These are phyloP conservation scores for Plasmopara halstedii DNA, from an alignment of 352 stramenopile genomes.

Conservation along the genomic window DNA sequence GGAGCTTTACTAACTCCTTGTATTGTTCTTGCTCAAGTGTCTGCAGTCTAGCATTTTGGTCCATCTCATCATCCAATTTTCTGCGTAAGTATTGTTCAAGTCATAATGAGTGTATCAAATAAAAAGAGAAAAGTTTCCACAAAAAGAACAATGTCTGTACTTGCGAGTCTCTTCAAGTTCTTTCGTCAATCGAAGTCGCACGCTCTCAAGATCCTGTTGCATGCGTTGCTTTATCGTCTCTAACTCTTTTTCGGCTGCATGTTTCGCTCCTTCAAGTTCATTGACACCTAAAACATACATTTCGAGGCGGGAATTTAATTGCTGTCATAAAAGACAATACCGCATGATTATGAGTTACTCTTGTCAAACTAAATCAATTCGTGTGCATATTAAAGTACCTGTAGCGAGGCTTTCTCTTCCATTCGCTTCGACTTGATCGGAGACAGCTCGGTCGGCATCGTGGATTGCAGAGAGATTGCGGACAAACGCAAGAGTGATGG, in stretches of 20 bases:
- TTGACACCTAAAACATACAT: slow-evolving; percentile 80
- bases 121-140: slow-evolving; percentile 2
- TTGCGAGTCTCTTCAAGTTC: slow-evolving; percentile 78
- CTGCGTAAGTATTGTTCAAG: slow-evolving; percentile 22
- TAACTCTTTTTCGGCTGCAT: slow-evolving; percentile 62
- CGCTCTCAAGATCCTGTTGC: slow-evolving; percentile 65
- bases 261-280: slow-evolving; percentile 72
- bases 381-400: slow-evolving; percentile 28
- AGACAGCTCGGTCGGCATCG: slow-evolving; percentile 54
- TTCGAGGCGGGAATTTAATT: slow-evolving; percentile 75
- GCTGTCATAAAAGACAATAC: slow-evolving; percentile 24
- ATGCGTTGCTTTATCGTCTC: slow-evolving; percentile 76
- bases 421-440: slow-evolving; percentile 82
- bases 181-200: slow-evolving; percentile 45
- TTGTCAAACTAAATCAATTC: no score
- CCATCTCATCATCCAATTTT: slow-evolving; percentile 67
- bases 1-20: slow-evolving; percentile 66
- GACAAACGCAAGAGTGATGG: not conserved
- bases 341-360: no score
- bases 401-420: slow-evolving; percentile 75
- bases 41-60: slow-evolving; percentile 64
- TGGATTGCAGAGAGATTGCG: not conserved
- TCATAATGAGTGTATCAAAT: slow-evolving; percentile 1
- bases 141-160: slow-evolving; percentile 9
- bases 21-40: slow-evolving; percentile 76